Evolutionary conservation across 2,329 filamentous ascomycete genomes (phyloP).

Genomic region (Nothopassalora personata): DNA sequence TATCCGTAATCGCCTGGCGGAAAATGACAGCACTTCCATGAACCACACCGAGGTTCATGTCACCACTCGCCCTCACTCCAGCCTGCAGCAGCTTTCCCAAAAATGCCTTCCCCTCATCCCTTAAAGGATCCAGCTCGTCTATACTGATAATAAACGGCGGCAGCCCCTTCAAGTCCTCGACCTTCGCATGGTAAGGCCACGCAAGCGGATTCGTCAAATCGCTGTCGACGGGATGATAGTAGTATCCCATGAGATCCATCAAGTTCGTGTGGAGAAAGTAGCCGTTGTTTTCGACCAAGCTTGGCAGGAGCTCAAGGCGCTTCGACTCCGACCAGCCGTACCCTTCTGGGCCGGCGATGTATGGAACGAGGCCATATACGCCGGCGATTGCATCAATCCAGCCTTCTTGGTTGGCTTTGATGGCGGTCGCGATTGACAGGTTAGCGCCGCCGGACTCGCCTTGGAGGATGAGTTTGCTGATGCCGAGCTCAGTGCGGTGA

Average conservation of each 20-base stretch:
- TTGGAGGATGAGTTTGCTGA: slow-evolving; percentile 27
- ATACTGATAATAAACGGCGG: slow-evolving; percentile 26
- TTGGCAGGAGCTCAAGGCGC: slow-evolving; percentile 16
- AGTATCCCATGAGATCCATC: slow-evolving; percentile 13
- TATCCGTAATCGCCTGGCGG: slow-evolving; percentile 23
- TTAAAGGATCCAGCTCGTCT: slow-evolving; percentile 30
- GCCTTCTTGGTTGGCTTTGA: slow-evolving; percentile 28
- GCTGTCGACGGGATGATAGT: slow-evolving; percentile 10
- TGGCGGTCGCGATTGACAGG: slow-evolving; percentile 23
- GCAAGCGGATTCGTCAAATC: slow-evolving; percentile 24
- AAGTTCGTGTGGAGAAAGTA: slow-evolving; percentile 22
- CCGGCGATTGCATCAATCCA: slow-evolving; percentile 24
- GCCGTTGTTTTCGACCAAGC: slow-evolving; percentile 25
- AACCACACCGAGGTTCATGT: slow-evolving; percentile 25
- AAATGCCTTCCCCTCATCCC: slow-evolving; percentile 29
- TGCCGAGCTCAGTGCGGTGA: slow-evolving; percentile 20
- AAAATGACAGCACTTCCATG: slow-evolving; percentile 25
- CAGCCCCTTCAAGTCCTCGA: slow-evolving; percentile 26
- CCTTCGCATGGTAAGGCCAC: slow-evolving; percentile 29
- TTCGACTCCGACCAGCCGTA: slow-evolving; percentile 12
- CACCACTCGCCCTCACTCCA: slow-evolving; percentile 24
- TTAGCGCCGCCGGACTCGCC: slow-evolving; percentile 32
- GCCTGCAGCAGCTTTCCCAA: slow-evolving; percentile 23
- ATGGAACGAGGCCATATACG: slow-evolving; percentile 24
- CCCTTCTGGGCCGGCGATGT: slow-evolving; percentile 15